Base-by-base conservation (phyloP, 225 moss, liverwort and hornwort species). In the Pseudisothecium myosuroides region DNA sequence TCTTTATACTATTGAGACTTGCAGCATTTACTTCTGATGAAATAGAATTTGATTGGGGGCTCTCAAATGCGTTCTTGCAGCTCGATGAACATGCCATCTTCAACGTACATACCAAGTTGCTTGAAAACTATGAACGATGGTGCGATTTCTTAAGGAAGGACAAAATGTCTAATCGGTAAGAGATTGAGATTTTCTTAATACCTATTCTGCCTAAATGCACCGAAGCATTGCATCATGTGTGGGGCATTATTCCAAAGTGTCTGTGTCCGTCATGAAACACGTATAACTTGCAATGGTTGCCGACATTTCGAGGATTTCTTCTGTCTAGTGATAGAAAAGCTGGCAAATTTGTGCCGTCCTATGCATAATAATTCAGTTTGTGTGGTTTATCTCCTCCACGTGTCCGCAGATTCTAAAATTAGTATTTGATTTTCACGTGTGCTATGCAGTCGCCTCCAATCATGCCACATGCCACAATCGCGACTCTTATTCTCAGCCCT, bases 51-150 rank as follows among this genome's bases (percentile, higher is more conserved):
- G 81, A 80, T 81, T 80, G 36, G 66, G 52, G 75, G 37, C 83
- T 81, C 61, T 88, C 81, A 67, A 80, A 77, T 92, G 72, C 54
- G 52, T 76, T 89, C 86, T 82, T 52, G 80, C 92, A 95, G 95
- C 91, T 97, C 32, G 95, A 97, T 91, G 92, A 91, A 49, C 58
- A 16, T 60, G 92, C 95, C n/a, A 89, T 96, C 83, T 71, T 55
- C 43, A 92, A 90, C 76, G 95, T 96, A 84, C 93, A 94, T 93
- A 91, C 89, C 12, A 94, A 96, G 78, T 92, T 97, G 84, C 83
- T 98, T 74, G 92, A 94, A 39, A 98, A 98, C 87, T 98, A 98
- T 81, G 88, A 90, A 74, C 96, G 96, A 83, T 98, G 98, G 98
- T 94, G 96, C 88, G 94, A 93, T 47, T 98, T 93, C 87, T 86